These are phyloP conservation scores for Moricandia moricandioides DNA, from an alignment of 345 rosid genomes.

Conservation along the genomic window DNA sequence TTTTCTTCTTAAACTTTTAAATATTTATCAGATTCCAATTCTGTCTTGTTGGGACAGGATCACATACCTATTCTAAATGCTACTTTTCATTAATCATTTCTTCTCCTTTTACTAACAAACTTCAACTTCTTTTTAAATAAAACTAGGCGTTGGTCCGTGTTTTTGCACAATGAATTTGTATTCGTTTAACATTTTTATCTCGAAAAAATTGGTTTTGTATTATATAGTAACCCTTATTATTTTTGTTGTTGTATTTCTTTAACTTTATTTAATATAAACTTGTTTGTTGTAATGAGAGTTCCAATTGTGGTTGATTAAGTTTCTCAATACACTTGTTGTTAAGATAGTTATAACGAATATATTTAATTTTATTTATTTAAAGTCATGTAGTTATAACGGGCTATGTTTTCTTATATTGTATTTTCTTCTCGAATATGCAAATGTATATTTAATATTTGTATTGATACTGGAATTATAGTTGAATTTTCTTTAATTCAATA, in stretches of 20 bases:
- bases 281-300: not conserved
- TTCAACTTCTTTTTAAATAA: not conserved
- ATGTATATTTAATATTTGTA: not conserved
- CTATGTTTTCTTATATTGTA: too few species aligned
- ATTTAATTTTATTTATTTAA: not conserved
- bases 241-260: too few species aligned
- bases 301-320: not conserved
- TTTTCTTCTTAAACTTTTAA: not conserved
- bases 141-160: not conserved
- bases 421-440: not conserved
- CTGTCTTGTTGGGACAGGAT: not conserved
- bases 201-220: not conserved
- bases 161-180: too few species aligned
- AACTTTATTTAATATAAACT: too few species aligned
- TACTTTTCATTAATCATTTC: not conserved
- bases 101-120: not conserved
- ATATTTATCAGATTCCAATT: not conserved
- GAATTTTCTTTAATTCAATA: not conserved
- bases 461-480: not conserved
- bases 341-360: not conserved
- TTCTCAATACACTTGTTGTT: not conserved
- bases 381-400: not conserved
- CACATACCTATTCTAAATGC: not conserved
- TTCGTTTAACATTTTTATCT: too few species aligned
- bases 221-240: not conserved